Evolutionary conservation across 192 early-diverging fungal genomes (phyloP), one percentile per base, ranked within the genome.

Genomic region (Funneliformis mosseae): DNA sequence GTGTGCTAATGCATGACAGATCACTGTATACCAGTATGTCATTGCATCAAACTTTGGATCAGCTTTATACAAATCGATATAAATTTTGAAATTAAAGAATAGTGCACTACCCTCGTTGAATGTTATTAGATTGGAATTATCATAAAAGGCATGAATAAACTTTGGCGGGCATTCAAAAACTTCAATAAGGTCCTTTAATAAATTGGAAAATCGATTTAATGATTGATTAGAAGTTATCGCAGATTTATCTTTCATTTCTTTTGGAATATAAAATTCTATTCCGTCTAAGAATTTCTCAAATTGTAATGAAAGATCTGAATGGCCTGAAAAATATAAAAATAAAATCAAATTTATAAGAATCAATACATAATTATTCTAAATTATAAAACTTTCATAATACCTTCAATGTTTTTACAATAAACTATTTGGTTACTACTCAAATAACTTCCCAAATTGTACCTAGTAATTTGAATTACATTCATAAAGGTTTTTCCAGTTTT

Each of bases 81-180:
- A 97, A 83, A 88, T 96, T 21, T 95, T 81, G 63, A 92, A 80
- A 68, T 97, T 97, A 84, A 97, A 95, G 80, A 96, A 97, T 48
- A 97, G 82, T 18, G 90, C 83, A 0, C 90, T 85, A 48, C 87
- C 89, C 2, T 91, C 87, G 75, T 97, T 95, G 77, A 97, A 96
- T 4, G 95, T 95, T 79, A 97, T 91, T 1, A 92, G 88, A 2
- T 86, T 73, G 1, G 93, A 95, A 38, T 87, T 72, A 83, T 97
- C 95, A 81, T 88, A 96, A 74, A 91, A 97, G 8, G 96, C 87
- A 68, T 95, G 93, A 38, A 97, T 80, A 0, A 88, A 83, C 16
- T 83, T 78, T 0, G 81, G 71, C 8, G 81, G 74, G 1, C 96
- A 61, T 14, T 86, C 85, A 87, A 96, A 97, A 18, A 96, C 93